Evolutionary conservation across 2,329 filamentous ascomycete species (phyloP), one percentile per base, ranked within the genome.

Genomic region (Aspergillus sp.): DNA sequence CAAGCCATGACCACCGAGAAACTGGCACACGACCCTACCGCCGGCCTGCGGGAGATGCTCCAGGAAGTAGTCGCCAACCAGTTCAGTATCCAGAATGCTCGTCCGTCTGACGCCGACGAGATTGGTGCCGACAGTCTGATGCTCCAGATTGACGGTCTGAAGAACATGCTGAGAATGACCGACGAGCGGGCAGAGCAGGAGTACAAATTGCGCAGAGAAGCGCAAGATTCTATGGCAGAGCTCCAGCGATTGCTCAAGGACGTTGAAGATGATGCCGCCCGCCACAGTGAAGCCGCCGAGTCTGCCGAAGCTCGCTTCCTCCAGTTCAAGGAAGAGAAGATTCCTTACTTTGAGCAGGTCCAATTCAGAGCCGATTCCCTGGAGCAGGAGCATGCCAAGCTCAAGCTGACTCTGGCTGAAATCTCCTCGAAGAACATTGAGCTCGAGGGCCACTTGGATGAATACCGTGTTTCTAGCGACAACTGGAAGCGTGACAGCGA

Each of bases 191-290:
- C 83, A 1, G 88, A 92, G 63, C 77, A 85, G 55, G 89, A 93
- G 67, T 77, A 88, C 60, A 79, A 82, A 49, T 77, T 78, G 52
- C 85, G 90, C 59, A 84, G 89, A 56, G 82, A 85, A 36, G 87
- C 88, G 1, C 90, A 93, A 71, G 90, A 93, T 69, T 85, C 85
- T 61, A 79, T 91, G 14, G 84, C 87, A 5, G 89, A 93, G 70
- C 82, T 87, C n/a, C 88, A 92, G 73, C 83, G 87, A 56, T 82
- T 89, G 22, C 81, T 92, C 26, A 84, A 86, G 59, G 83, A 87
- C 63, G 85, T 89, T 5, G 85, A 89, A n/a, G 88, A 81, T 49
- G 78, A 81, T 62, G 76, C 77, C 63, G 75, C 74, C 49, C 76
- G 75, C 32, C 76, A 82, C 56, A 78, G 77, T 50, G 77, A 81